Evolutionary conservation across 805 yeast genomes (phyloP).

Genomic region (Zygoascus ofunaensis): DNA sequence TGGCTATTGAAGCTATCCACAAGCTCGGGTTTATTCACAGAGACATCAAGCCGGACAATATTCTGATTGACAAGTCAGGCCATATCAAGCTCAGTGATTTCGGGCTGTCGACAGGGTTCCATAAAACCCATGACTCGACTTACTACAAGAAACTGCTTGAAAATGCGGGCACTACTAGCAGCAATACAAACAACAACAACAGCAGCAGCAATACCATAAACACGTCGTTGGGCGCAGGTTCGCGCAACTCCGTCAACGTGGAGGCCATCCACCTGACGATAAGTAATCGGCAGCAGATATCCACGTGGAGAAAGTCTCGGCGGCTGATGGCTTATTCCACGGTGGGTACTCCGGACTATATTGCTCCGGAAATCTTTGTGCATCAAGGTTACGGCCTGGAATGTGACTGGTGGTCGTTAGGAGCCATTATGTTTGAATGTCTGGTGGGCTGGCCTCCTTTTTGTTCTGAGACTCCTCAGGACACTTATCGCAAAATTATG

Average conservation of each 20-base stretch:
- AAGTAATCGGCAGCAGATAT: conserved; percentile 90
- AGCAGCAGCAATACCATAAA: neutral
- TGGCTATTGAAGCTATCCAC: conserved; percentile 91
- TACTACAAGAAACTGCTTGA: conserved; percentile 78
- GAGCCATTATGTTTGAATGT: conserved; percentile 96
- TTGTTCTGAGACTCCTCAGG: conserved; percentile 90
- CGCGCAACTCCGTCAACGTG: conserved; percentile 75
- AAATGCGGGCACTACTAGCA: conserved; percentile 36
- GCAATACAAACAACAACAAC: conserved; percentile 9
- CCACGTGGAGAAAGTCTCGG: conserved; percentile 90
- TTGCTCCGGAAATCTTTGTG: conserved; percentile 88
- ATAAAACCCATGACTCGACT: conserved; percentile 83
- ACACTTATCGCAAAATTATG: conserved; percentile 81
- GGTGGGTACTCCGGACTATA: conserved; percentile 93
- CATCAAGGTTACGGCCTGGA: conserved; percentile 95
- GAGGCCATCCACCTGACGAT: conserved; percentile 93
- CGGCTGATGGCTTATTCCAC: conserved; percentile 93
- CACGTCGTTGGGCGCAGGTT: conserved; percentile 13
- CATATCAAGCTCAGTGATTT: conserved; percentile 65
- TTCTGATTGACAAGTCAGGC: conserved; percentile 70
- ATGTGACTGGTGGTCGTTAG: conserved; percentile 97
- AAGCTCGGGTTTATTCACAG: conserved; percentile 89
- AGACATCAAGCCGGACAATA: conserved; percentile 96
- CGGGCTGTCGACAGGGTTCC: conserved; percentile 85
- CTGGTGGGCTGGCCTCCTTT: conserved; percentile 96